Evolutionary conservation across 768 basidiomycete species (phyloP).

Genomic region (Mycena filopes): DNA sequence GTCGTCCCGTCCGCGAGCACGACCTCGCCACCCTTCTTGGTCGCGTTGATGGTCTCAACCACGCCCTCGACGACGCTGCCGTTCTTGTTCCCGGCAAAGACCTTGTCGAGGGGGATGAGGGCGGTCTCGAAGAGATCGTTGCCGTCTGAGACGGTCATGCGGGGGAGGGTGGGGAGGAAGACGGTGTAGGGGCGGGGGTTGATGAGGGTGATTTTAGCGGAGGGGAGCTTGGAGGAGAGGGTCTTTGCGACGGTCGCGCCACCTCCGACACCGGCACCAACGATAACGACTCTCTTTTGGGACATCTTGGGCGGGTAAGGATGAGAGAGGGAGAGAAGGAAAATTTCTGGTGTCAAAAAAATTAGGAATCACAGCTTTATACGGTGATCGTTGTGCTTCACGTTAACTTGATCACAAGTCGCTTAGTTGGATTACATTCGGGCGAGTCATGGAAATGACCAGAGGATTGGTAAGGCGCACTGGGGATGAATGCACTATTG

Average conservation of each 20-base stretch:
- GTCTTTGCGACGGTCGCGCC: slow-evolving; percentile 11
- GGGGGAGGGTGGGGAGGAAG: slow-evolving; percentile 49
- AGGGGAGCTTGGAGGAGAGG: slow-evolving; percentile 20
- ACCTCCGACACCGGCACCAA: background rate
- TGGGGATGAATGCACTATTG: too few species aligned
- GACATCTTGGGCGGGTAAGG: too few species aligned
- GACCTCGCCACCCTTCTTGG: slow-evolving; percentile 52
- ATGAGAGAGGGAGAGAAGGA: too few species aligned
- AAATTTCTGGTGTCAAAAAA: too few species aligned
- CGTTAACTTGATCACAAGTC: too few species aligned
- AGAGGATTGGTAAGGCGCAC: too few species aligned
- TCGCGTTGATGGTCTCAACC: slow-evolving; percentile 41
- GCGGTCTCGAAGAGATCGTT: slow-evolving; percentile 46
- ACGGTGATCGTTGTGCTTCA: too few species aligned
- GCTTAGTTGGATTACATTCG: too few species aligned
- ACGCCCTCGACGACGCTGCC: slow-evolving; percentile 52
- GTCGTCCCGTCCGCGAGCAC: slow-evolving; percentile 56
- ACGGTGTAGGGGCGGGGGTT: slow-evolving; percentile 52
- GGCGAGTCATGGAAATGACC: too few species aligned
- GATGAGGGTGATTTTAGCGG: slow-evolving; percentile 37
- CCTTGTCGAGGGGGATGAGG: slow-evolving; percentile 58
- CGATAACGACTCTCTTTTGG: slow-evolving; percentile 17
- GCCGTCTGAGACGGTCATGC: slow-evolving; percentile 48
- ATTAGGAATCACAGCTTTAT: too few species aligned
- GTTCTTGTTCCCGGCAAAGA: slow-evolving; percentile 55